Evolutionary conservation across 257 asterid genomes (phyloP).

Genomic region (Plantago major): DNA sequence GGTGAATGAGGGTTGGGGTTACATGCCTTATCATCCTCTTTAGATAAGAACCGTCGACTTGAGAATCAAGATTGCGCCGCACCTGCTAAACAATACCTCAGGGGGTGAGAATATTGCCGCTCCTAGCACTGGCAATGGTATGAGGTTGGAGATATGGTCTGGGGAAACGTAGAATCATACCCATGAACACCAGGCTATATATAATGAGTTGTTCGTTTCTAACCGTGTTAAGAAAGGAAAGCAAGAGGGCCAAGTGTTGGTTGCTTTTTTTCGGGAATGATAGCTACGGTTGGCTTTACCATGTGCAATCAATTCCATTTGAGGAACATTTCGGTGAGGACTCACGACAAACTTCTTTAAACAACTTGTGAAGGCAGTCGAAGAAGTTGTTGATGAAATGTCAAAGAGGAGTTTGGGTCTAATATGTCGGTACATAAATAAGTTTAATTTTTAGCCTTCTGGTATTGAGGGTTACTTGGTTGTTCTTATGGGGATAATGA

Average conservation of each 20-base stretch:
- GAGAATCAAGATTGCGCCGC: too few relatives aligned
- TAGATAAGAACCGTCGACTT: neutral
- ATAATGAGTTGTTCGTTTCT: slow-evolving; percentile 60
- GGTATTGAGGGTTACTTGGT: slow-evolving; percentile 49
- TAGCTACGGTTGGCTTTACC: slow-evolving; percentile 86
- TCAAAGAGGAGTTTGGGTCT: slow-evolving; percentile 67
- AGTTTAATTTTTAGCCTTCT: slow-evolving; percentile 48
- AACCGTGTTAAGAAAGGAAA: slow-evolving; percentile 59
- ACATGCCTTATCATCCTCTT: slow-evolving; percentile 58
- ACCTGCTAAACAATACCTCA: too few relatives aligned
- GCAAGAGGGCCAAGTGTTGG: too few relatives aligned
- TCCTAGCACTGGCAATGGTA: slow-evolving; percentile 9
- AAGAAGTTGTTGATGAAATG: slow-evolving; percentile 80
- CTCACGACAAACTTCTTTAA: slow-evolving; percentile 49
- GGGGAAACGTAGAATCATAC: slow-evolving; percentile 94
- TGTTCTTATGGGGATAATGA: too few relatives aligned
- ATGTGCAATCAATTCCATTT: slow-evolving; percentile 67
- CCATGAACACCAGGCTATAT: slow-evolving; percentile 99
- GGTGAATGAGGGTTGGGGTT: slow-evolving; percentile 44
- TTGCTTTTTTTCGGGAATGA: slow-evolving; percentile 90
- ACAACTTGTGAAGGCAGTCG: slow-evolving; percentile 60
- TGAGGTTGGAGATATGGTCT: slow-evolving; percentile 89
- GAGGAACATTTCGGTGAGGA: slow-evolving; percentile 66
- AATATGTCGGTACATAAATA: slow-evolving; percentile 67
- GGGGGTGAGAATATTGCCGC: too few relatives aligned